Evolutionary conservation across 192 early-diverging fungal genomes (phyloP), one percentile per base, ranked within the genome.

Genomic region (Jimgerdemannia flammicorona): DNA sequence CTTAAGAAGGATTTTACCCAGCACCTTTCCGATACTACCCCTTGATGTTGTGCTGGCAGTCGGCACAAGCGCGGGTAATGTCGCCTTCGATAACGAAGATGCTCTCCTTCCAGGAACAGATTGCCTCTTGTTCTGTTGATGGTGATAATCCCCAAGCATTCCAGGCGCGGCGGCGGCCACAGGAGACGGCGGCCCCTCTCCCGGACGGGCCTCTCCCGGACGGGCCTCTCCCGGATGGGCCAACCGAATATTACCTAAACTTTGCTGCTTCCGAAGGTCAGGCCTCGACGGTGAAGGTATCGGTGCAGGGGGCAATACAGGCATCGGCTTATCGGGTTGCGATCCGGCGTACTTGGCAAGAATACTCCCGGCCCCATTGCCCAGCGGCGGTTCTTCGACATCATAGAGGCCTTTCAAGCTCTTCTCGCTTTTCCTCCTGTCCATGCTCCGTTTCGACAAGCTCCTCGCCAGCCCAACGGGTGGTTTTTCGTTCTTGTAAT

Each of bases 361-460:
- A 59, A 59, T 14, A 59, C 49, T 59, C 14, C 14, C 49, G 14
- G 49, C 14, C 6, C 14, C 14, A 14, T 6, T 6, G 14, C 49
- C 49, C 49, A 14, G 8, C 6, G 49, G 49, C 6, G 8, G 8
- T 59, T 59, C 49, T 14, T 14, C 49, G 14, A 2, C 49, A 14
- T 59, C 14, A 59, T 59, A 40, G 20, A 70, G 59, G 67, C 10
- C 68, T 7, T 41, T 78, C 64, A 79, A 29, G n/a, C 71, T 75
- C 39, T 67, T 71, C 72, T 79, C 78, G 43, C 78, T 79, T 44
- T 64, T 69, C 18, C 78, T 44, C 29, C 70, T 39, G 29, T 79
- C 78, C 6, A 79, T 79, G 18, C 74, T 75, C 71, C 69, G 71
- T 72, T 69, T 66, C 17, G 78, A 79, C 14, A 79, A 20, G 9